Conservation (phyloP, 495 filamentous ascomycete genomes). For the Xylaria venustula region DNA sequence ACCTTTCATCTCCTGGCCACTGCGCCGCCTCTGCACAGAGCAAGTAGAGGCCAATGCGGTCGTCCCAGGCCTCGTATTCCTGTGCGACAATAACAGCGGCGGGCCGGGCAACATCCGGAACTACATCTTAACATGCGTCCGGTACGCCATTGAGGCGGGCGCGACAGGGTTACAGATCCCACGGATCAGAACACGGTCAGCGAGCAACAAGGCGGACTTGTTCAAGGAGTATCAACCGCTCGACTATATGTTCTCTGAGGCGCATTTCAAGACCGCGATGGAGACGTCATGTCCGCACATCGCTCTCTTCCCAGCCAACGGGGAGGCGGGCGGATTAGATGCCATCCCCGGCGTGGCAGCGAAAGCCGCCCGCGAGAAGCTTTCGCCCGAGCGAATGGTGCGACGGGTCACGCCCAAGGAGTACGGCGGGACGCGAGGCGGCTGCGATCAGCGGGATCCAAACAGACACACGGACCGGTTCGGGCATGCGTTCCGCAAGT, state of each 20-base stretch:
- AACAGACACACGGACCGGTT: constrained; percentile 47
- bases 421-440: constrained; percentile 35
- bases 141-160: constrained; percentile 50
- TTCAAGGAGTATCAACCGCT: constrained; percentile 31
- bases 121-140: constrained; percentile 50
- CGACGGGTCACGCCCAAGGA: constrained; percentile 41
- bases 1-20: constrained; percentile 47
- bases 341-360: constrained; percentile 38
- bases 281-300: constrained; percentile 39
- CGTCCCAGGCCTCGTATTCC: constrained; percentile 41
- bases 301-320: constrained; percentile 24
- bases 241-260: constrained; percentile 47
- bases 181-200: constrained; percentile 34
- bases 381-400: constrained; percentile 22
- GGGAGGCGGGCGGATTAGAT: constrained; percentile 19
- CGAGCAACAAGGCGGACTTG: constrained; percentile 30
- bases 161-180: constrained; percentile 46
- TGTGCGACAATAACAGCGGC: constrained; percentile 53
- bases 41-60: constrained; percentile 13
- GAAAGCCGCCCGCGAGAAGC: constrained; percentile 7
- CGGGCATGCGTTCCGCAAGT: constrained; percentile 30
- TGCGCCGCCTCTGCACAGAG: constrained; percentile 44
- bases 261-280: constrained; percentile 39
- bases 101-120: constrained; percentile 54
- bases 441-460: constrained; percentile 44